Evolutionary conservation across 2,329 filamentous ascomycete genomes (phyloP), one percentile per base, ranked within the genome.

Genomic region (Hymenoscyphus fructigenus): DNA sequence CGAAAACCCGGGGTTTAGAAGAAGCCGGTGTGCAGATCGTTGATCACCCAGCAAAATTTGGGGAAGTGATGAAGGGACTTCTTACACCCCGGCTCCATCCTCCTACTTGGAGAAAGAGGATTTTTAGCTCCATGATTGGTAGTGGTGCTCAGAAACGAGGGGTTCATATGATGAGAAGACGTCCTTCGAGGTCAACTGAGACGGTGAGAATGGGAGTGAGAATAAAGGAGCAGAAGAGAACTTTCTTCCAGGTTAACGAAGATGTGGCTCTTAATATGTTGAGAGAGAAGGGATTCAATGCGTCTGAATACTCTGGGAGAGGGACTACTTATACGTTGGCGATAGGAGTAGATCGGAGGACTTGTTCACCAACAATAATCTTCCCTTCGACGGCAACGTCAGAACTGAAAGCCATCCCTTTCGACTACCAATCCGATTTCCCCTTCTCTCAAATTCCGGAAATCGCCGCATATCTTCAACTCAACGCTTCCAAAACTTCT

Each of bases 41-140:
- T 2, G 86, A 91, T 66, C 91, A 93, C 72, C 91, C 91, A 0
- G 88, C 90, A 59, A 88, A 90, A 67, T 90, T 94, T 67, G 91
- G 91, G 0, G 79, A 83, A 23, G 85, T 85, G 0, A 86, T 93
- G 81, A 90, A 87, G 75, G 78, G 79, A 2, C 78, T 91, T 15
- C 78, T 93, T 3, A 77, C 75, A 17, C 64, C 69, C 15, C 73
- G 73, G n/a, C 78, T 68, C 69, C 78, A 64, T 74, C 77, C 62
- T 75, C 80, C 36, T 71, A 73, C 63, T 77, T 53, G n/a, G 47
- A 53, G 47, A 5, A 53, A 53, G 47, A 53, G 47, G 47, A 53
- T 53, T 26, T 53, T 53, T 5, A 78, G 66, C 26, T 41, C 68
- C 14, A 75, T 76, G 17, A 71, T 73, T 62, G 74, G 77, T 61